phyloP scores from a whole-genome alignment of 306 rosid species.

The Acacia crassicarpa region DNA sequence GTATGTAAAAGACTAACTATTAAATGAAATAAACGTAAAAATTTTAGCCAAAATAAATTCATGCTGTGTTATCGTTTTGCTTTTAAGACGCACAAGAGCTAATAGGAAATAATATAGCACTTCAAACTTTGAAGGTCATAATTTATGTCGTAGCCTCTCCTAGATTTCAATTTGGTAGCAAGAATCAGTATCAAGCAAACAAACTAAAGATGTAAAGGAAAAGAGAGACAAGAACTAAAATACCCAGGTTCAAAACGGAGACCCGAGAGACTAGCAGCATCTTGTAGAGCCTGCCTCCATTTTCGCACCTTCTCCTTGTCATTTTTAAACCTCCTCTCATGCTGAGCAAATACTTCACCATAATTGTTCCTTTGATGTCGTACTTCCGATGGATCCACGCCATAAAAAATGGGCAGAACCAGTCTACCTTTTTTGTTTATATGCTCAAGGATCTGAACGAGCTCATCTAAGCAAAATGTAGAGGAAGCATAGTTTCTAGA shows the following conservation, averaged over 20 bases:
- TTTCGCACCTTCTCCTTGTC: neutral
- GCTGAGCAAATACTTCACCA: neutral
- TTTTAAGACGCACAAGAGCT: neutral
- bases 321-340: neutral
- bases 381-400: neutral
- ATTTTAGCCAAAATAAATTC: neutral
- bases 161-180: neutral
- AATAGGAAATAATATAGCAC: neutral
- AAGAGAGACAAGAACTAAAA: neutral
- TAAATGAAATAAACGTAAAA: neutral
- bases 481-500: neutral
- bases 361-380: neutral
- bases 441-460: neutral
- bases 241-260: neutral
- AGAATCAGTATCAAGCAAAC: neutral
- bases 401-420: neutral
- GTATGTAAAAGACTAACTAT: neutral
- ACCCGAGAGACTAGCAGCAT: neutral
- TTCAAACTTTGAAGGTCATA: neutral
- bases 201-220: neutral
- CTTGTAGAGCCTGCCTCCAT: neutral
- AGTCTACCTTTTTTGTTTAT: neutral
- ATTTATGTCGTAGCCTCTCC: neutral
- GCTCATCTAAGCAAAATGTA: neutral
- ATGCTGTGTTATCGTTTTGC: neutral